Conservation (phyloP, 1,284 basidiomycete genomes). For the Cutaneotrichosporon curvatum region DNA sequence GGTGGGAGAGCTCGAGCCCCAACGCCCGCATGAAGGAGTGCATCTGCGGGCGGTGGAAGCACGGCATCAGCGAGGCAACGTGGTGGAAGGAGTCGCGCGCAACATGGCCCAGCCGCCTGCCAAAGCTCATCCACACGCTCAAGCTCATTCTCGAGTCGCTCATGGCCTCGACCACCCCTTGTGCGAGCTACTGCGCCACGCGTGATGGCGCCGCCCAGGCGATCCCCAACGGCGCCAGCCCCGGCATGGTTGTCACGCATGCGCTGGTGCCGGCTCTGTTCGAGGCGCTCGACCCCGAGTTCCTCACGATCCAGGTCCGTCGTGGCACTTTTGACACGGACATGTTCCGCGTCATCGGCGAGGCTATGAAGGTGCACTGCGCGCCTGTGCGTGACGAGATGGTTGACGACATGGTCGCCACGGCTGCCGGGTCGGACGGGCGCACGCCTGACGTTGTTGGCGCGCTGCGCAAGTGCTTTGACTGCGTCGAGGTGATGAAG, state of each 20-base stretch:
- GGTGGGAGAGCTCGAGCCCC: conserved; percentile 53
- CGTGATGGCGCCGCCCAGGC: not conserved
- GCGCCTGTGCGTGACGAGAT: conserved; percentile 83
- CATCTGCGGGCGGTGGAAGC: conserved; percentile 53
- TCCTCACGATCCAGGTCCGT: conserved; percentile 72
- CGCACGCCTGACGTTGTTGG: conserved; percentile 55
- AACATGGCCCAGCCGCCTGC: conserved; percentile 67
- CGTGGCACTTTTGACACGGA: conserved; percentile 70
- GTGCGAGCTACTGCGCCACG: conserved; percentile 41
- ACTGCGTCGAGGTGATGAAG: conserved; percentile 91
- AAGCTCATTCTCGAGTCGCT: conserved; percentile 74
- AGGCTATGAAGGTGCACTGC: conserved; percentile 80
- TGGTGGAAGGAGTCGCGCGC: conserved; percentile 42
- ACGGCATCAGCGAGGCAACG: conserved; percentile 46
- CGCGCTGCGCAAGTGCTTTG: conserved; percentile 76
- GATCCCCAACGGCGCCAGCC: conserved; percentile 27
- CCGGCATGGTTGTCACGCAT: conserved; percentile 51
- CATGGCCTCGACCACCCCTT: conserved; percentile 50
- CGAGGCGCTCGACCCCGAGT: conserved; percentile 50
- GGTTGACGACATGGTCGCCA: conserved; percentile 73
- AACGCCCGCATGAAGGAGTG: conserved; percentile 50
- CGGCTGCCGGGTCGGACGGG: conserved; percentile 50
- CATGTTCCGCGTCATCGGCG: conserved; percentile 71
- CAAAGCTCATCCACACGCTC: conserved; percentile 59
- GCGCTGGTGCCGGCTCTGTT: conserved; percentile 44